Evolutionary conservation across 352 stramenopile genomes (phyloP).

Genomic region (Pythium dissotocum): DNA sequence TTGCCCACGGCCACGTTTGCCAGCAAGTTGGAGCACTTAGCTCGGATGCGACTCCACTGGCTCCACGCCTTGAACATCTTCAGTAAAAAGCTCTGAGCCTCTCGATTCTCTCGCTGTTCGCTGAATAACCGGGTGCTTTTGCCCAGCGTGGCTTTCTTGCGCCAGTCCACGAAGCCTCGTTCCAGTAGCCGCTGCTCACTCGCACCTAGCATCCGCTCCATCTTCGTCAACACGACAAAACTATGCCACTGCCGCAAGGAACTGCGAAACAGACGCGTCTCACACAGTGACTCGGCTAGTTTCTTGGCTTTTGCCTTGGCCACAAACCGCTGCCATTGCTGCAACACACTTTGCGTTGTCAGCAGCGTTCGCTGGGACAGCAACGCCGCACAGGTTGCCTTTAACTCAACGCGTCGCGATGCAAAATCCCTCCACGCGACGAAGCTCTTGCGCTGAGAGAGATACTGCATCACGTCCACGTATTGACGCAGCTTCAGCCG

Average conservation of each 20-base stretch:
- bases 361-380: conserved; percentile 36
- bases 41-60: conserved; percentile 30
- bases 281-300: conserved; percentile 18
- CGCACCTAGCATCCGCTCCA: conserved; percentile 48
- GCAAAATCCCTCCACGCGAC: conserved; percentile 35
- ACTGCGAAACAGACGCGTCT: conserved; percentile 7
- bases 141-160: conserved; percentile 30
- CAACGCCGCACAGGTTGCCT: conserved; percentile 26
- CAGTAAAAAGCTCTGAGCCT: not conserved
- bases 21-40: conserved; percentile 40
- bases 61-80: conserved; percentile 39
- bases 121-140: conserved; percentile 31
- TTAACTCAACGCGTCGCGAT: conserved; percentile 20
- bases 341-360: conserved; percentile 33
- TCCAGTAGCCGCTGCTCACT: conserved; percentile 31
- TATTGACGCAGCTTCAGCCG: conserved; percentile 35
- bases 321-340: conserved; percentile 31
- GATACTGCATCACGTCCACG: conserved; percentile 41
- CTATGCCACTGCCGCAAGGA: conserved; percentile 39
- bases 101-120: conserved; percentile 6
- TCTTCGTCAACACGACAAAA: conserved; percentile 48
- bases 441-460: conserved; percentile 42
- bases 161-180: conserved; percentile 42
- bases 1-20: conserved; percentile 35
- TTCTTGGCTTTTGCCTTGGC: conserved; percentile 16